Conservation (phyloP, 495 filamentous ascomycete genomes). For the Penicillium silybi region DNA sequence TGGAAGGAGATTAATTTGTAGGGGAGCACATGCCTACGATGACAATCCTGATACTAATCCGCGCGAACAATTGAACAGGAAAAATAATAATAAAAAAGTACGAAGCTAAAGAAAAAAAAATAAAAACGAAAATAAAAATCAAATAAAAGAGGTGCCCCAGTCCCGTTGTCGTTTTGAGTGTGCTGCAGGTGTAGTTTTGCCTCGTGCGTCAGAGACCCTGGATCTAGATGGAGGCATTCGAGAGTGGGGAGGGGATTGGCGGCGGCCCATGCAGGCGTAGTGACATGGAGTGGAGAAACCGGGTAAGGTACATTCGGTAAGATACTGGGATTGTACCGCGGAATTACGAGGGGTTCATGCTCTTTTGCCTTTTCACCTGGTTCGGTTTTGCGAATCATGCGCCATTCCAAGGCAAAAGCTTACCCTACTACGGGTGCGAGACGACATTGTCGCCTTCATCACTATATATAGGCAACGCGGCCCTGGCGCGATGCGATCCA, state of each 20-base stretch:
- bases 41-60: constrained; percentile 8
- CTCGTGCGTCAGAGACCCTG: constrained; percentile 35
- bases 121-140: constrained; percentile 4
- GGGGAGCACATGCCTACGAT: constrained; percentile 8
- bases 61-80: constrained; percentile 5
- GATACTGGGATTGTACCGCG: background rate
- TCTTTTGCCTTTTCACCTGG: background rate
- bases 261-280: constrained; percentile 24
- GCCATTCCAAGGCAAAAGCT: constrained; percentile 1
- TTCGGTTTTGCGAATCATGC: constrained; percentile 2
- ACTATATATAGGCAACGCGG: background rate
- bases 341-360: background rate
- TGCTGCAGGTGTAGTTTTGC: constrained; percentile 35
- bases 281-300: constrained; percentile 11
- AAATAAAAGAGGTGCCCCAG: constrained; percentile 14
- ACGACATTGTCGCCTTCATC: background rate
- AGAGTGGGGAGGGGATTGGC: constrained; percentile 24
- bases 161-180: constrained; percentile 29
- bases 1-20: constrained; percentile 13
- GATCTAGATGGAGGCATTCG: constrained; percentile 25
- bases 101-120: constrained; percentile 5
- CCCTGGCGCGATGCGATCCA: background rate
- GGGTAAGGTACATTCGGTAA: constrained; percentile 1
- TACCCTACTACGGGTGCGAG: background rate
- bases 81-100: constrained; percentile 4